Evolutionary conservation across 1,139 yeast genomes (phyloP).

Genomic region (Protomyces inundatus): DNA sequence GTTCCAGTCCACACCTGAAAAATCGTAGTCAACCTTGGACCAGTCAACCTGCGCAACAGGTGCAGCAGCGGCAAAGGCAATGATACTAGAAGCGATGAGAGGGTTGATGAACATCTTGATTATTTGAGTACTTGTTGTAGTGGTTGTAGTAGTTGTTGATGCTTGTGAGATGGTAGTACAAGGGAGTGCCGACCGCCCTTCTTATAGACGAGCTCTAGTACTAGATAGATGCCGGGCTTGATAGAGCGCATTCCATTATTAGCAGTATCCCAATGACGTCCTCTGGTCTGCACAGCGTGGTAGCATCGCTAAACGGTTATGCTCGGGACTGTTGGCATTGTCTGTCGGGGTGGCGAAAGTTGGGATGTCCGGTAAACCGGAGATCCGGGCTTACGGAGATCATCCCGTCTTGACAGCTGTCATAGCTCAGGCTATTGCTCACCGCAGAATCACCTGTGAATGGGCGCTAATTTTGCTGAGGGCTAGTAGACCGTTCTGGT

Average conservation of each 20-base stretch:
- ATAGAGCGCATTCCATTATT: background rate
- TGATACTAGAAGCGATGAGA: background rate
- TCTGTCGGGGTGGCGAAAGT: background rate
- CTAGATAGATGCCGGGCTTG: background rate
- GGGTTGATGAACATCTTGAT: constrained; percentile 17
- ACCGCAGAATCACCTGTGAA: no score
- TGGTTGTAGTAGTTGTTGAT: background rate
- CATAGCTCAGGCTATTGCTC: no score
- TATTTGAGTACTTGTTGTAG: background rate
- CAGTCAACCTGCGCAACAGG: background rate
- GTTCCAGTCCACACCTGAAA: background rate
- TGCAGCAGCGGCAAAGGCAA: background rate
- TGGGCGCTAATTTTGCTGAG: no score
- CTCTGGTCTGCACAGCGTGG: no score
- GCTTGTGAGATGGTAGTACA: background rate
- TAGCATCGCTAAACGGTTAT: no score
- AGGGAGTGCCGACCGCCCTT: background rate
- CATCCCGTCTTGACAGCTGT: no score
- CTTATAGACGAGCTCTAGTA: background rate
- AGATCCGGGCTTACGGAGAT: background rate
- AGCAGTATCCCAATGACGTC: no score
- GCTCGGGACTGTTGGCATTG: no score
- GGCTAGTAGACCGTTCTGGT: no score
- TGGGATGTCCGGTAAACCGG: background rate
- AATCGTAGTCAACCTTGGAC: background rate